Conservation (phyloP, 2,329 filamentous ascomycete genomes). For the Calonectria pauciramosa region DNA sequence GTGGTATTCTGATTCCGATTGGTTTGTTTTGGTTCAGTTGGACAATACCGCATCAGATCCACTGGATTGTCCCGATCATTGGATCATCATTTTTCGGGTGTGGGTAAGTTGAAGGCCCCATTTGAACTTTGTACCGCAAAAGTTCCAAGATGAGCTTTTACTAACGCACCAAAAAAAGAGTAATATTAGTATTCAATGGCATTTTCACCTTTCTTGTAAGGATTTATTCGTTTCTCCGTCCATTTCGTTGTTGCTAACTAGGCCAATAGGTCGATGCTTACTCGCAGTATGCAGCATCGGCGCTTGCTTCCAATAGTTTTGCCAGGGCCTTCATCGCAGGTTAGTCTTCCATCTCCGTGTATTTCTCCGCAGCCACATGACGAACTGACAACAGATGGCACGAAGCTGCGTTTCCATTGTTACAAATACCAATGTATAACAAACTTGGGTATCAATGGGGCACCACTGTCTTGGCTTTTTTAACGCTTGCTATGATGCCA, state of each 20-base stretch:
- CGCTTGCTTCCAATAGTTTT: constrained; percentile 40
- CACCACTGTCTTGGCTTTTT: constrained; percentile 34
- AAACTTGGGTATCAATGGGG: constrained; percentile 38
- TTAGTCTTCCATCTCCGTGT: neutral
- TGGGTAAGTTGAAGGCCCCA: neutral
- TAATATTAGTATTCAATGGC: constrained; percentile 29
- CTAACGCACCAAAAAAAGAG: neutral
- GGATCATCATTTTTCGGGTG: constrained; percentile 36
- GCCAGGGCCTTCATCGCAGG: constrained; percentile 36
- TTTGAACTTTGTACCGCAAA: neutral
- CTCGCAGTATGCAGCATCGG: constrained; percentile 36
- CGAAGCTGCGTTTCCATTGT: constrained; percentile 31
- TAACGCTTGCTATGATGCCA: constrained; percentile 36
- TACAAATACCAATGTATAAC: constrained; percentile 38
- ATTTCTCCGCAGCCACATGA: fast-evolving
- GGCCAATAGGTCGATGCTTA: constrained; percentile 33
- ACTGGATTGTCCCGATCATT: constrained; percentile 37
- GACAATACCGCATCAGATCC: constrained; percentile 27
- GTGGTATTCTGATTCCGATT: constrained; percentile 28
- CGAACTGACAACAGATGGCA: neutral
- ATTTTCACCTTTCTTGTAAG: constrained; percentile 37
- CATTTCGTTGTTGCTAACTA: neutral
- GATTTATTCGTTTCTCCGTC: neutral
- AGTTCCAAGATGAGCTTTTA: no score
- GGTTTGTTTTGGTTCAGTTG: constrained; percentile 39